Evolutionary conservation across 2,329 filamentous ascomycete species (phyloP), one percentile per base, ranked within the genome.

Genomic region (Stachybotrys chlorohalonatus): DNA sequence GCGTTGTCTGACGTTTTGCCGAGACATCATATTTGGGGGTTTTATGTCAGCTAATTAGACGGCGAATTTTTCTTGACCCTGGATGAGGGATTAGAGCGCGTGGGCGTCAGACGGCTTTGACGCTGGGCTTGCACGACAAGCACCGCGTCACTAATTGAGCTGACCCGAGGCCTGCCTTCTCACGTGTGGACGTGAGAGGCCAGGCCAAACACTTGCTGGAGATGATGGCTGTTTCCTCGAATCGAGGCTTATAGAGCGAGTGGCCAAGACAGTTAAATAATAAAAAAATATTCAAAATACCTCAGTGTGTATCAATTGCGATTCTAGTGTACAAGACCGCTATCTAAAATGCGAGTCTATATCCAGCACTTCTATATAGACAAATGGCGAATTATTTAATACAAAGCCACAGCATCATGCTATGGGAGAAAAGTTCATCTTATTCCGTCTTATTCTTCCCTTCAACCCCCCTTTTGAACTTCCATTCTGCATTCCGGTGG

Each of bases 401-500:
- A 42, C 13, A 9, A 13, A 3, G 13, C 36, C 8, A 42, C 13
- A 13, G 36, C 36, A 42, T 42, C 13, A 9, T 13, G 36, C 36
- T 5, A 2, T 9, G 9, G 36, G 8, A 9, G 36, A 13, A 42
- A 9, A 2, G 13, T 42, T 2, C 6, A 42, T 9, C 16, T n/a
- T 47, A 47, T 8, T 47, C 46, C 11, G 15, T 47, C 17, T 47
- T 47, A 7, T 24, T 47, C 46, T 47, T 47, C 9, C 16, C 46
- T 2, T 52, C 50, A 9, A 56, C 52, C 39, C 62, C 60, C 11
- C 59, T 68, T 55, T 73, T 76, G 70, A 75, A 78, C 69, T 77
- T 81, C 80, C 80, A 83, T 62, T 71, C 66, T 0, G 79, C 78
- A 45, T 70, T 65, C 13, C 80, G 72, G 60, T 83, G 79, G 54